Evolutionary conservation across 345 rosid species (phyloP).

Genomic region (Brassica juncea): DNA sequence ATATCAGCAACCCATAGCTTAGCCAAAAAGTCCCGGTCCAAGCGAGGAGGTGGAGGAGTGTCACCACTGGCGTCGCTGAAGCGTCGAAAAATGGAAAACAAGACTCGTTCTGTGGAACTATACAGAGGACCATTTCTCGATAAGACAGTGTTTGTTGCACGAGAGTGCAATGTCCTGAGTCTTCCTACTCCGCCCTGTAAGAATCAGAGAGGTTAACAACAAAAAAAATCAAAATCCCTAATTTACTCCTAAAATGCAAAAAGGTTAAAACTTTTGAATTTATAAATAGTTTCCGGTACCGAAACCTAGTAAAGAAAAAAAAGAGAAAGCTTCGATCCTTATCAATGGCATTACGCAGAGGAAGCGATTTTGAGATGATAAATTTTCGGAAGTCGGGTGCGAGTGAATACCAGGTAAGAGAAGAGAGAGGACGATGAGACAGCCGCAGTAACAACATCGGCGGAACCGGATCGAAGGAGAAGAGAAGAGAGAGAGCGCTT

Average conservation of each 20-base stretch:
- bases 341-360: conserved; percentile 1
- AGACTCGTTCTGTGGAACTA: conserved; percentile 8
- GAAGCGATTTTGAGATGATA: conserved; percentile 8
- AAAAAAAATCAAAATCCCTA: neutral
- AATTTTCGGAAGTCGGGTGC: neutral
- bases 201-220: neutral
- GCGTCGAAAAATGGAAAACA: conserved; percentile 13
- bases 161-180: conserved; percentile 20
- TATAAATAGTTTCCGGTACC: neutral
- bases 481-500: conserved; percentile 27
- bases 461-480: conserved; percentile 23
- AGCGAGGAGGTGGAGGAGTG: conserved; percentile 37
- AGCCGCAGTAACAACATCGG: conserved; percentile 11
- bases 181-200: conserved; percentile 24
- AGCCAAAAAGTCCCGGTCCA: conserved; percentile 57
- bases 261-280: neutral
- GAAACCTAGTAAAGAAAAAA: no score
- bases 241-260: neutral
- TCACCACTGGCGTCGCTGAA: conserved; percentile 24
- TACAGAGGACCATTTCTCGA: conserved; percentile 3
- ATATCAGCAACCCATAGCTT: conserved; percentile 67
- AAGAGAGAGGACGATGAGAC: conserved; percentile 23
- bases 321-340: neutral
- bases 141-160: conserved; percentile 5
- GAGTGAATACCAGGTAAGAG: conserved; percentile 4